A percentile compares a stretch with the other conserved stretches of the same genome.
Conservation (phyloP, 306 rosid genomes). For the Quercus gilva region DNA sequence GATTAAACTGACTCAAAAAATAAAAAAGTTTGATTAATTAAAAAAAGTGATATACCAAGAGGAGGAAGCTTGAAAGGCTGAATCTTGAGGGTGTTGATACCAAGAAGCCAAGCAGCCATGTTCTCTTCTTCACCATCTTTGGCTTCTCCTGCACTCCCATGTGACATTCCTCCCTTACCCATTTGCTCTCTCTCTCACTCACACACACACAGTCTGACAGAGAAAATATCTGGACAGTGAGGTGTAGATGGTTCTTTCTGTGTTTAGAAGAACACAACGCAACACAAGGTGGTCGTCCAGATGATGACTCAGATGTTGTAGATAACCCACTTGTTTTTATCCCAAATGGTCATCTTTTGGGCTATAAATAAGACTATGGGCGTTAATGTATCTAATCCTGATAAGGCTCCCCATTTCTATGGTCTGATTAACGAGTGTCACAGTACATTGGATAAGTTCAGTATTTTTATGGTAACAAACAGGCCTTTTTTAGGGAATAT, state of each 20-base stretch:
- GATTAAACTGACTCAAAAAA: neutral
- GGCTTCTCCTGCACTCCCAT: slow-evolving; percentile 37
- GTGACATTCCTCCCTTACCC: slow-evolving; percentile 77
- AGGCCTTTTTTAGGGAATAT: too few species aligned
- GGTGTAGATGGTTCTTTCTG: neutral
- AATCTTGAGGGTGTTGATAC: slow-evolving; percentile 68
- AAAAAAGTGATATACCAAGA: slow-evolving; percentile 50
- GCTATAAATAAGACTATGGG: too few species aligned
- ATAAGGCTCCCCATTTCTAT: too few species aligned
- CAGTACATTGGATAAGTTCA: too few species aligned
- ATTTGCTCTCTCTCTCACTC: slow-evolving; percentile 31
- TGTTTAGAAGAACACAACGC: neutral
- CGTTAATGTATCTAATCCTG: too few species aligned
- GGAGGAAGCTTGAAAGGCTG: slow-evolving; percentile 82
- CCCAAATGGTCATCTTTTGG: too few species aligned
- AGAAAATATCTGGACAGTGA: neutral
- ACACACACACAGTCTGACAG: neutral
- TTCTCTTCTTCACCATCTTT: slow-evolving; percentile 54
- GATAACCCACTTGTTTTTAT: neutral
- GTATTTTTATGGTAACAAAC: too few species aligned
- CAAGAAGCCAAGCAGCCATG: slow-evolving; percentile 94
- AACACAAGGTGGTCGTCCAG: too few species aligned
- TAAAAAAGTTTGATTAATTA: too few species aligned
- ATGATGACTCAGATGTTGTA: neutral
- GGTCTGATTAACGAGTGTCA: too few species aligned